Percentiles rank a stretch among this genome's conserved stretches.
phyloP scores from a whole-genome alignment of 345 rosid species.

The Pistacia vera region DNA sequence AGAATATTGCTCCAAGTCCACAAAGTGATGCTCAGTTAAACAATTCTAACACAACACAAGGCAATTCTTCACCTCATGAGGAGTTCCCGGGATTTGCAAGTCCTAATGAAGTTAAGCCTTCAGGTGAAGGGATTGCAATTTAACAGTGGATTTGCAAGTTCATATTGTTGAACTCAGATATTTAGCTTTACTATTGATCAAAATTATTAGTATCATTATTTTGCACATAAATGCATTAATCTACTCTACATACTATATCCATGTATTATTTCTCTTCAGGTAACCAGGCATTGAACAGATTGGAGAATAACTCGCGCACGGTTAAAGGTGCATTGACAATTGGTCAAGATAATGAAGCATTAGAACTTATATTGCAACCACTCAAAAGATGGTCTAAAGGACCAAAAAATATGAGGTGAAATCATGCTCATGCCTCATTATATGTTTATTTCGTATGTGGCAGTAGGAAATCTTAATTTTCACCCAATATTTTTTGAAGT shows the following conservation, averaged over 20 bases:
- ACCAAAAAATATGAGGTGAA: conserved; percentile 57
- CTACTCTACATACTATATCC: conserved; percentile 3
- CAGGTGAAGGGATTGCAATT: conserved; percentile 44
- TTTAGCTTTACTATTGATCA: background rate
- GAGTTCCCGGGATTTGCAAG: conserved; percentile 78
- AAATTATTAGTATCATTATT: background rate
- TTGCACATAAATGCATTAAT: background rate
- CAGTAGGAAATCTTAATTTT: background rate
- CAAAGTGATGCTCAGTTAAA: conserved; percentile 31
- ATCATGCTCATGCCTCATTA: conserved; percentile 3
- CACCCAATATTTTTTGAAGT: background rate
- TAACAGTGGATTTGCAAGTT: too few species aligned
- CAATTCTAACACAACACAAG: conserved; percentile 39
- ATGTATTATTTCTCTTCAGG: conserved; percentile 45
- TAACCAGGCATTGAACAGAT: conserved; percentile 58
- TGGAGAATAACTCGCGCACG: conserved; percentile 81
- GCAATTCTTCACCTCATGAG: conserved; percentile 50
- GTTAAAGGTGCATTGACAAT: conserved; percentile 85
- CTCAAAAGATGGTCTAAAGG: conserved; percentile 75
- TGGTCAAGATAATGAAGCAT: conserved; percentile 75
- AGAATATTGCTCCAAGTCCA: conserved; percentile 34
- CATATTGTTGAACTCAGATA: background rate
- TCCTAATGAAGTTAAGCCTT: conserved; percentile 52
- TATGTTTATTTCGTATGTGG: background rate
- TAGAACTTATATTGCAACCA: conserved; percentile 61